These are phyloP conservation scores for Nepenthes gracilis DNA, from an alignment of 148 eudicot species.

Conservation along the genomic window DNA sequence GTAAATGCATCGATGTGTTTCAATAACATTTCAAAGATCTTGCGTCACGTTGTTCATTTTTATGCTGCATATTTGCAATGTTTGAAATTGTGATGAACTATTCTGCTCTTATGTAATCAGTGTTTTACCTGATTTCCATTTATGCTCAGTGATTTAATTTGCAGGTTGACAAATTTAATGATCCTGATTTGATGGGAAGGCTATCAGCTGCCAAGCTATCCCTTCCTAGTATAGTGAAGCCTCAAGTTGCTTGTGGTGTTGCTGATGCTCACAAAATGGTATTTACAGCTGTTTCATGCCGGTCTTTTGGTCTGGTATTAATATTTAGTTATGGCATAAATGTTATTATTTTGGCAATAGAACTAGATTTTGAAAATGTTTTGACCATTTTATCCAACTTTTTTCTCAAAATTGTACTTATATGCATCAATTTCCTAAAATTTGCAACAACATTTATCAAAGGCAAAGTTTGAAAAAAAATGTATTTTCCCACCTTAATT, in stretches of 20 bases:
- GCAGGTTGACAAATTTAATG: conserved; percentile 74
- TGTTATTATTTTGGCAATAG: neutral
- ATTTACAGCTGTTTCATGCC: conserved; percentile 5
- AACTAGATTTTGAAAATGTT: too few relatives aligned
- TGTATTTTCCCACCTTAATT: too few relatives aligned
- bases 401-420: too few relatives aligned
- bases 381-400: neutral
- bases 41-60: too few relatives aligned
- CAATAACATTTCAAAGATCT: too few relatives aligned
- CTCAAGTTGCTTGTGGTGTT: conserved; percentile 98
- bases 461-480: too few relatives aligned
- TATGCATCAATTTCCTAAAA: too few relatives aligned
- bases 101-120: neutral
- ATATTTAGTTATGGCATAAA: neutral
- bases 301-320: neutral
- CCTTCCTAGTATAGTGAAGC: conserved; percentile 78
- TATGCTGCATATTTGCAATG: too few relatives aligned
- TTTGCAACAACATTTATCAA: too few relatives aligned
- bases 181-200: conserved; percentile 36
- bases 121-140: neutral
- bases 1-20: too few relatives aligned
- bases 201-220: conserved; percentile 56
- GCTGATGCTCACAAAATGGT: conserved; percentile 96
- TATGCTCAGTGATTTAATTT: conserved; percentile 7
- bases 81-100: neutral